Evolutionary conservation across 2,329 filamentous ascomycete genomes (phyloP).

Genomic region (Drechslera avenae): DNA sequence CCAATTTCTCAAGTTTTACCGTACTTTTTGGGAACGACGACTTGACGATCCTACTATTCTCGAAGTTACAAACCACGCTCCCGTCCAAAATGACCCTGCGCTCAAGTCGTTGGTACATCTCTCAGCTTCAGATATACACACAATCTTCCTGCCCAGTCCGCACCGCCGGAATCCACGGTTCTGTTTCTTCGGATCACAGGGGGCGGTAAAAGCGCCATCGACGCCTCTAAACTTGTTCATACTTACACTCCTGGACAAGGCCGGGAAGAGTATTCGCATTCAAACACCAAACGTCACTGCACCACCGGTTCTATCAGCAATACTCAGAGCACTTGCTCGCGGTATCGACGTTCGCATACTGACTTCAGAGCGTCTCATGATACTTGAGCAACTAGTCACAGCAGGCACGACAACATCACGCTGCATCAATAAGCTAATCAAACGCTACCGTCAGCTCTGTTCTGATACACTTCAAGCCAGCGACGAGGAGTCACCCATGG

Average conservation of each 20-base stretch:
- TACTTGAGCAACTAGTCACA: slow-evolving; percentile 80
- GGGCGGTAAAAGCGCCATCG: slow-evolving; percentile 61
- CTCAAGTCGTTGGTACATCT: slow-evolving; percentile 9
- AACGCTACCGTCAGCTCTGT: slow-evolving; percentile 54
- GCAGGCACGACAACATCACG: slow-evolving; percentile 73
- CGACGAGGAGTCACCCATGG: slow-evolving; percentile 40
- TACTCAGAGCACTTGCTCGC: slow-evolving; percentile 65
- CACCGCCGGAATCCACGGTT: slow-evolving; percentile 73
- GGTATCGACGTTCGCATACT: slow-evolving; percentile 72
- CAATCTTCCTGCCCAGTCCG: slow-evolving; percentile 73
- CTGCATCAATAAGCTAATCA: slow-evolving; percentile 65
- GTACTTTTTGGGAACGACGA: slow-evolving; percentile 66
- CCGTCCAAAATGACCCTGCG: background rate
- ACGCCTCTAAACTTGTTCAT: slow-evolving; percentile 73
- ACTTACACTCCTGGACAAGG: slow-evolving; percentile 64
- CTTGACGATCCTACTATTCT: slow-evolving; percentile 16
- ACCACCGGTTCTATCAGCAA: slow-evolving; percentile 63
- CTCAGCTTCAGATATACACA: slow-evolving; percentile 49
- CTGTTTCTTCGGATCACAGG: slow-evolving; percentile 46
- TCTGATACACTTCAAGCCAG: slow-evolving; percentile 14
- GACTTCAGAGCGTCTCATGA: slow-evolving; percentile 73
- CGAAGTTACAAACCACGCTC: background rate
- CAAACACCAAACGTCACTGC: slow-evolving; percentile 81
- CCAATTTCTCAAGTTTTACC: slow-evolving; percentile 70
- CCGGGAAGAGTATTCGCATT: slow-evolving; percentile 66